Base-by-base conservation (phyloP, 306 rosid species). In the Arachis stenosperma region DNA sequence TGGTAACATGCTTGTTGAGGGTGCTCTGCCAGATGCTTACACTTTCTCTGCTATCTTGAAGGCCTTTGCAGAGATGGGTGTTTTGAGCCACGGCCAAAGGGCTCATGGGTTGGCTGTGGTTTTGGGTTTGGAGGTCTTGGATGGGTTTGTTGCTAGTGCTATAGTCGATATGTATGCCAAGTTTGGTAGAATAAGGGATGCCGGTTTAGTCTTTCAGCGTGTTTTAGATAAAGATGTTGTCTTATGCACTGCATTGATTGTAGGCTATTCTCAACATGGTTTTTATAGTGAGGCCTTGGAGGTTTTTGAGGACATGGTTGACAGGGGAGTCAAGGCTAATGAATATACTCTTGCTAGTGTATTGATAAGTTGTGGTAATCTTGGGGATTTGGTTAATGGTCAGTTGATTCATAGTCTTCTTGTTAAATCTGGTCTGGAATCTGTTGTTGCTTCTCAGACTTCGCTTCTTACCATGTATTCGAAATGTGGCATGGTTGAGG, bases 381-480 rank as follows among this genome's bases (percentile, higher is more conserved):
- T 87, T 5, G 86, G 82, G 77, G 84, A 75, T 83, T 83, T 80
- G 61, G 57, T 27, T 67, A 75, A 63, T 44, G 92, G 92, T 17
- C 81, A 85, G 80, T 74, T 85, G 81, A 84, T 85, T 73, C 96
- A 87, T 33, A 73, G 92, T 73, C 82, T 89, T 73, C 65, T 78
- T n/a, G 68, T 84, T 73, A 89, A 87, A 76, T 83, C 84, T 13
- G 89, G 90, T 75, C 69, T 79, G 74, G 90, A 87, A 80, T 73
- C 75, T 65, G 90, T 75, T 9, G 88, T 87, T 62, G 86, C 85
- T 39, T 84, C 89, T 36, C 88, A 87, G 71, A 89, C 96, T 40
- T 87, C 92, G 9, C 90, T 87, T 43, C 86, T 87, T 56, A 87
- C 96, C 6, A 83, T 89, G 96, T 85, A 89, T 82, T 77, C 87